Evolutionary conservation across 139 green algal species (phyloP), one percentile per base, ranked within the genome.

Genomic region (Mesotaenium endlicherianum): DNA sequence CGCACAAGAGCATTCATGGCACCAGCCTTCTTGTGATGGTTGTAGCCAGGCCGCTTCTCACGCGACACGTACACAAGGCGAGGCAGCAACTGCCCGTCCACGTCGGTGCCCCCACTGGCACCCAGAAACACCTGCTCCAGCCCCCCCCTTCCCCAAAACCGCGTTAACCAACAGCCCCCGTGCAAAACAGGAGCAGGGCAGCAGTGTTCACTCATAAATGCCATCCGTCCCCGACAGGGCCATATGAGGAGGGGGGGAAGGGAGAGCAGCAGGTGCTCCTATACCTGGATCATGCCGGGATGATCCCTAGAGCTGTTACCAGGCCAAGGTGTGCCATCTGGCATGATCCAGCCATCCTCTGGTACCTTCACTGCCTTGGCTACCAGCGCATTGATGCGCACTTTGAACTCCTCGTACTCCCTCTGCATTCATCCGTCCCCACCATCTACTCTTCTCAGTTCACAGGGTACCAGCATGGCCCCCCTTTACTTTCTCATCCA

Each of bases 1-100:
- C 78, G 60, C 58, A 84, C 64, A 20, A 84, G 77, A 2, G 77
- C 69, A 42, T 84, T 84, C 77, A 84, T 84, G 38, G 80, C 80
- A 42, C 80, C 67, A n/a, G 70, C 80, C 80, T 86, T 86, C 72
- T 86, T 86, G 80, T 86, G 50, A 42, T 86, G 80, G 57, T 81
- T 72, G 53, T 72, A 74, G 16, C 80, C 80, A 1, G 70, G 70
- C 20, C 80, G 70, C 80, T 86, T 86, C 70, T 86, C 80, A 38
- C 80, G 44, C 40, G 41, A 40, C 26, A 86, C 69, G 47, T 86
- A 86, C 41, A 86, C 80, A 11, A 86, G 69, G 14, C 47, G 17
- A 3, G 80, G 80, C 70, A 86, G 39, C 39, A 36, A 2, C 2
- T 57, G 30, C 6, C 64, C 80, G 14, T 81, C 50, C 0, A 47